phyloP scores from a whole-genome alignment of 805 yeast genomes.

The Metschnikowia peoriensis region DNA sequence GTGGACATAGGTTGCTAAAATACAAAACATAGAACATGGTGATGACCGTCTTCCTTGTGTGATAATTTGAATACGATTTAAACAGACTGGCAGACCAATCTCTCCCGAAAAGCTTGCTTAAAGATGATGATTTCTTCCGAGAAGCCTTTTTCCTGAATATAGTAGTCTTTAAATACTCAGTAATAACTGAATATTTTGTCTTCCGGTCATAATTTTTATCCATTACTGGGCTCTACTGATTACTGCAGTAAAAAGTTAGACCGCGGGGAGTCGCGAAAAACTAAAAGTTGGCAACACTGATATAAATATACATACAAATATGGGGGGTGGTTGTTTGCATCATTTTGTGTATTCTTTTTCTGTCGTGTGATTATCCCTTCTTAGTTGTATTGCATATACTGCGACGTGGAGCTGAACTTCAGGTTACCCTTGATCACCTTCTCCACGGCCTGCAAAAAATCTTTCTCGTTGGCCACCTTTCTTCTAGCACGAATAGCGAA shows the following conservation, averaged over 20 bases:
- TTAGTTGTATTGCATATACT: slow-evolving; percentile 97
- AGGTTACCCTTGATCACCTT: slow-evolving; percentile 98
- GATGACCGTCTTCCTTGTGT: too few species aligned
- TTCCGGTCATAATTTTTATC: background rate
- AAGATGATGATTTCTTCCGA: background rate
- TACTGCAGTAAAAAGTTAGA: background rate
- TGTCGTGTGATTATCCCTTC: background rate
- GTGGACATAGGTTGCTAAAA: too few species aligned
- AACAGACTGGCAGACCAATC: too few species aligned
- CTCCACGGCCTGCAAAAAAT: slow-evolving; percentile 95
- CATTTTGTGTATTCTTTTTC: background rate
- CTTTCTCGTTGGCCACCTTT: slow-evolving; percentile 97
- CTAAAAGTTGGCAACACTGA: background rate
- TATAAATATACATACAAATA: too few species aligned
- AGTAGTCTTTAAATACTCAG: background rate
- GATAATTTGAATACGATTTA: too few species aligned
- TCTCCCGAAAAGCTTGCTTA: too few species aligned
- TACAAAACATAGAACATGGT: too few species aligned
- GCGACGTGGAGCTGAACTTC: slow-evolving; percentile 95
- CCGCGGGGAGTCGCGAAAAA: background rate
- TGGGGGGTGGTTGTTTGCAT: too few species aligned
- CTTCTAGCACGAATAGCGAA: slow-evolving; percentile 98
- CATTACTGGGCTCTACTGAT: background rate
- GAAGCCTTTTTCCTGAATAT: background rate
- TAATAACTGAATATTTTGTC: background rate